These are phyloP conservation scores for Penicillium sp. DNA, from an alignment of 2,329 filamentous ascomycete species.

Conservation along the genomic window DNA sequence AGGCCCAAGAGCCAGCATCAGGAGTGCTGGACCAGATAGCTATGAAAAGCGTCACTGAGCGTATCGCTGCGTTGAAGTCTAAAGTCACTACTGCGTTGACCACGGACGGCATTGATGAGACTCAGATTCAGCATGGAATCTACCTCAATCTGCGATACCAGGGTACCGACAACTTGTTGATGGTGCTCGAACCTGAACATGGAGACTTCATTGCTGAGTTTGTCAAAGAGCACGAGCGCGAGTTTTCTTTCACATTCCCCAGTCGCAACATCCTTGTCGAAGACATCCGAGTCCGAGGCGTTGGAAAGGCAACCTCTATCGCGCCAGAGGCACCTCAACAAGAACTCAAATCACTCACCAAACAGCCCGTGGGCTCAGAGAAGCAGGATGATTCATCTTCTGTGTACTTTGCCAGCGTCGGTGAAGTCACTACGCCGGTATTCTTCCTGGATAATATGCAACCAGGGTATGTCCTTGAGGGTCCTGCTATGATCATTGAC, in stretches of 20 bases:
- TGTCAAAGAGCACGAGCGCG: constrained; percentile 54
- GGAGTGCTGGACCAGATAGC: constrained; percentile 37
- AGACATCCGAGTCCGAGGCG: constrained; percentile 73
- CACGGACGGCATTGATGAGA: constrained; percentile 40
- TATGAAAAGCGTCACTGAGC: constrained; percentile 35
- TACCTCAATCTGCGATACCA: constrained; percentile 53
- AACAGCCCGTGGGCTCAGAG: neutral
- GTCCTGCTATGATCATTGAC: constrained; percentile 80
- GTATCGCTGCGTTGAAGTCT: constrained; percentile 33
- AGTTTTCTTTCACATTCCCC: constrained; percentile 80
- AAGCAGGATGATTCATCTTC: constrained; percentile 6
- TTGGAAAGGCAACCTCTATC: constrained; percentile 20
- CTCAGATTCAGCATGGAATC: constrained; percentile 44
- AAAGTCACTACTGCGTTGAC: constrained; percentile 34
- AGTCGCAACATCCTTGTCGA: constrained; percentile 86
- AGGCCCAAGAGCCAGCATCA: constrained; percentile 67
- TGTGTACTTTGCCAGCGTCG: constrained; percentile 7
- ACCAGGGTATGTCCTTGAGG: constrained; percentile 35
- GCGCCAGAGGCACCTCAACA: constrained; percentile 11
- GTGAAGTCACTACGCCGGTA: constrained; percentile 3
- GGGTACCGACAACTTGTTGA: constrained; percentile 52
- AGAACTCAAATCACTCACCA: constrained; percentile 9
- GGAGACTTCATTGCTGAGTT: constrained; percentile 51
- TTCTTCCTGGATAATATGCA: neutral
- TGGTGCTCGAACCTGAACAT: constrained; percentile 54